phyloP scores from a whole-genome alignment of 441 rosid species.

The Erysimum pusillum region DNA sequence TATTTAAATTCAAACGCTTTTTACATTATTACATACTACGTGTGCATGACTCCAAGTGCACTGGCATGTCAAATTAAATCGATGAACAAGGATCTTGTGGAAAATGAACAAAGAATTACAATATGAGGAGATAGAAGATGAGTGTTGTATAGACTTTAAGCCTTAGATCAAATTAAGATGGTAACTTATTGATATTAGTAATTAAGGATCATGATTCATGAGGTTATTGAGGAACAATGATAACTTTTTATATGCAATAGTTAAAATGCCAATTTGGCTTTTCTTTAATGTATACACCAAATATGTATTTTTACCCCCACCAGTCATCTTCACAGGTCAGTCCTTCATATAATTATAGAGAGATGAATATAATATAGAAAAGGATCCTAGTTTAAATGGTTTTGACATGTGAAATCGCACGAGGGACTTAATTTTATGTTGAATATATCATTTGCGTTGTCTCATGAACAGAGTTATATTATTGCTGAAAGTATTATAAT shows the following conservation, averaged over 20 bases:
- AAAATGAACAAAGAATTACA: neutral
- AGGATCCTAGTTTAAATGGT: constrained; percentile 20
- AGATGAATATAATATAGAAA: constrained; percentile 6
- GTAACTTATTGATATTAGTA: too few species aligned
- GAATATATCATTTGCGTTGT: constrained; percentile 4
- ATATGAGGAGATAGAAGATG: neutral
- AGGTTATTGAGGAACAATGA: neutral
- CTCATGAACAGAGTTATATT: constrained; percentile 15
- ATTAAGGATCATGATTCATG: too few species aligned
- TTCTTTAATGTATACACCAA: too few species aligned
- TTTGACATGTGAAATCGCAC: constrained; percentile 26
- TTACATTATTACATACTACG: neutral
- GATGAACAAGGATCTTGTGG: constrained; percentile 4
- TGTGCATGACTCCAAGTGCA: constrained; percentile 5
- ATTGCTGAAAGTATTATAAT: constrained; percentile 3
- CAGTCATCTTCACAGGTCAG: neutral
- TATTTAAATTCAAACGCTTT: neutral
- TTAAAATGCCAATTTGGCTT: neutral
- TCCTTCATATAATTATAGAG: neutral
- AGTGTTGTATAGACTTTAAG: too few species aligned
- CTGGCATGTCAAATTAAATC: constrained; percentile 17
- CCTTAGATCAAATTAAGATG: too few species aligned
- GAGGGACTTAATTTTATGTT: neutral
- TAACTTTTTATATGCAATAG: neutral
- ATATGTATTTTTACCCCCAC: neutral